Evolutionary conservation across 106 monocot species (phyloP), one percentile per base, ranked within the genome.

Genomic region (Dioscorea alata): DNA sequence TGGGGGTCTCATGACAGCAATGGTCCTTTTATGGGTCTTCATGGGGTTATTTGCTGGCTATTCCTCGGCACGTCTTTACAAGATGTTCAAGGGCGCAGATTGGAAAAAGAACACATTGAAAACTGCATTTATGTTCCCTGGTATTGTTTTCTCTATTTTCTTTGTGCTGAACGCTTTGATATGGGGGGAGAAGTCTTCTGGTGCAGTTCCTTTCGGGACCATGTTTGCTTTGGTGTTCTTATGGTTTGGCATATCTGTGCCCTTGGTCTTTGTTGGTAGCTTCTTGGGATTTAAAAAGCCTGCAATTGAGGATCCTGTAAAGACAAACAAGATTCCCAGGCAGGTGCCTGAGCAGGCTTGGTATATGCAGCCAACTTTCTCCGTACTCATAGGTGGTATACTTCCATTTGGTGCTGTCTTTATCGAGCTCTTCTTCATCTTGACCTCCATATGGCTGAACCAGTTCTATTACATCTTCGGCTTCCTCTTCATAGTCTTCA

Each of bases 21-120:
- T 84, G 80, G 80, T 84, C 23, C 62, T 84, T 12, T 61, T 84
- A 62, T 84, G 84, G 84, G 84, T 84, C 15, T 80, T 84, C 31
- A 84, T 84, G 80, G 84, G 84, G 2, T 22, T 80, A 16, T 77
- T 84, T 48, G 77, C 84, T 5, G 84, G 84, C 6, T 84, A 84
- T 35, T 63, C 80, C 50, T 84, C 84, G 13, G 63, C 76, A 13
- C 80, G 84, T 23, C 69, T 84, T 28, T 84, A 84, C 25, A 84
- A 84, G 65, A 80, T 84, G 74, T 80, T 84, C 61, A 76, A 84
- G 48, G 84, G 84, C 23, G 77, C 76, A n/a, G 80, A 84, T 33
- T 84, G 84, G 84, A 84, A 84, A 61, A 80, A 76, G 64, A 84
- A 70, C 48, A 80, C 84, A 61, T 62, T 84, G 49, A 84, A 80